These are phyloP conservation scores for Spathaspora hagerdaliae DNA, from an alignment of 805 yeast genomes.

Conservation along the genomic window DNA sequence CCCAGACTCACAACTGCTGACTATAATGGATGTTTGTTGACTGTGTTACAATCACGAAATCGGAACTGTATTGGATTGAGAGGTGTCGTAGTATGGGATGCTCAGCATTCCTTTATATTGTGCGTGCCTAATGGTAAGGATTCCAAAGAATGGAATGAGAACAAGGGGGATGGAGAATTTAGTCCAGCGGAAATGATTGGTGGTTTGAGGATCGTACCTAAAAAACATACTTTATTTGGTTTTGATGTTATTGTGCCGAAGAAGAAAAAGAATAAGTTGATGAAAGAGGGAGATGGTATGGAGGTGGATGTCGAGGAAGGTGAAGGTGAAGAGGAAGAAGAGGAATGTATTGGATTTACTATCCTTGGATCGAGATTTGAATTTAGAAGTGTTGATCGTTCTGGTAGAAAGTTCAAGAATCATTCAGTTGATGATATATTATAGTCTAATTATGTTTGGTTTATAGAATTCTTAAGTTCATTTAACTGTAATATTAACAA, in stretches of 20 bases:
- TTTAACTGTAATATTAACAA: constrained; percentile 20
- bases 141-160: constrained; percentile 31
- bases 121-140: constrained; percentile 43
- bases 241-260: constrained; percentile 34
- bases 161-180: constrained; percentile 12
- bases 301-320: constrained; percentile 10
- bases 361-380: constrained; percentile 78
- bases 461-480: constrained; percentile 6
- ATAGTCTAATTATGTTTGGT: constrained; percentile 9
- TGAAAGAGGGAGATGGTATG: neutral
- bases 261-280: neutral
- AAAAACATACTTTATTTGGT: constrained; percentile 61
- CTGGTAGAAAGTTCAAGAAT: constrained; percentile 80
- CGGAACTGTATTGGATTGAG: constrained; percentile 52
- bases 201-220: constrained; percentile 63
- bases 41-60: constrained; percentile 56
- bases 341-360: constrained; percentile 48
- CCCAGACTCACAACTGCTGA: constrained; percentile 72
- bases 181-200: constrained; percentile 43
- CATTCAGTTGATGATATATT: constrained; percentile 62
- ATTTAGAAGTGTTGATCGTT: constrained; percentile 72
- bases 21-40: constrained; percentile 68
- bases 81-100: constrained; percentile 85
- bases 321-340: constrained; percentile 12
- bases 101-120: constrained; percentile 66